Conservation (phyloP, 768 basidiomycete species). For the Auriscalpium microsporum region DNA sequence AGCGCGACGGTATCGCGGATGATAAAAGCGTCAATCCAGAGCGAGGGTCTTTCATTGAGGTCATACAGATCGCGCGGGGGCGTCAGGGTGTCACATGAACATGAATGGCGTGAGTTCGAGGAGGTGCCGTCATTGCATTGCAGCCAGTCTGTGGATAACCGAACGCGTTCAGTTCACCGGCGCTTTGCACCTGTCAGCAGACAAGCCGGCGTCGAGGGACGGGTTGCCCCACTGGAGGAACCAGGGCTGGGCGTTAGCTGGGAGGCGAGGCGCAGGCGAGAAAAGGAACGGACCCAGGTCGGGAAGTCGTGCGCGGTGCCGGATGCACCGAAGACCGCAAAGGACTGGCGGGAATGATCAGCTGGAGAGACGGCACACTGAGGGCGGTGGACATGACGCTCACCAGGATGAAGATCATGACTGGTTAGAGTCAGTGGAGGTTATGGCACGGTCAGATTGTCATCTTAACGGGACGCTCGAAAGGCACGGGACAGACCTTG, state of each 20-base stretch:
- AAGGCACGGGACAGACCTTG: slow-evolving; percentile 10
- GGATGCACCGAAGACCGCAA: slow-evolving; percentile 24
- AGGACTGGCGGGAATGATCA: slow-evolving; percentile 5
- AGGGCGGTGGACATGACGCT: background rate
- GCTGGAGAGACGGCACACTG: no score
- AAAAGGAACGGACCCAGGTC: slow-evolving; percentile 9
- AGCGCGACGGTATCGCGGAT: no score
- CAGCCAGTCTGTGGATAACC: background rate
- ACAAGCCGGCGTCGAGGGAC: slow-evolving; percentile 11
- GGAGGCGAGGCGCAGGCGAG: background rate
- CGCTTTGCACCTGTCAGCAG: slow-evolving; percentile 4
- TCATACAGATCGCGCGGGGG: no score
- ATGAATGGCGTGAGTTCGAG: no score
- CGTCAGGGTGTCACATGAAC: no score
- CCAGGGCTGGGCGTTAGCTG: background rate
- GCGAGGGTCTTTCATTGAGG: no score
- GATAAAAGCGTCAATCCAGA: no score
- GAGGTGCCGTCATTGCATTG: no score
- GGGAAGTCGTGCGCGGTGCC: slow-evolving; percentile 16
- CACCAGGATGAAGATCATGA: slow-evolving; percentile 15
- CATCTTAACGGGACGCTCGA: no score
- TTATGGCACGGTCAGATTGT: no score
- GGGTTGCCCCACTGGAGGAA: slow-evolving; percentile 15
- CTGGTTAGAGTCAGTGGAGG: background rate
- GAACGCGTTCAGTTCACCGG: background rate